Conservation (phyloP, 495 filamentous ascomycete genomes). For the Penicillium lagena region DNA sequence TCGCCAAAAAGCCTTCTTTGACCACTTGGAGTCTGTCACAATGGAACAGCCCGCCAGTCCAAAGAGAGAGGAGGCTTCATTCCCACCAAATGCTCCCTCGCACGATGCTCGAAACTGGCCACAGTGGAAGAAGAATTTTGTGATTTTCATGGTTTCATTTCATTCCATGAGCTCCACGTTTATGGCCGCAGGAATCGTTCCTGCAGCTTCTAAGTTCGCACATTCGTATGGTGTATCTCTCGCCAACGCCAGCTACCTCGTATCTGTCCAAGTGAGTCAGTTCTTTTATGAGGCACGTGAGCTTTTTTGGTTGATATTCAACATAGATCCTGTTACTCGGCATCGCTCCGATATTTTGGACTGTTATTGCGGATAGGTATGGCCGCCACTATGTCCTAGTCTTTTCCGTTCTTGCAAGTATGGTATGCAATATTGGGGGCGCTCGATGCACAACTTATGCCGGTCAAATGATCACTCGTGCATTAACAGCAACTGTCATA, state of each 20-base stretch:
- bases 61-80: too few relatives aligned
- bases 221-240: slow-evolving; percentile 19
- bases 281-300: not conserved
- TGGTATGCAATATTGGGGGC: slow-evolving; percentile 29
- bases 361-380: slow-evolving; percentile 21
- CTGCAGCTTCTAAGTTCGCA: slow-evolving; percentile 21
- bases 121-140: slow-evolving; percentile 24
- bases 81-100: too few relatives aligned
- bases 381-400: slow-evolving; percentile 24
- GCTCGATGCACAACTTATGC: slow-evolving; percentile 24
- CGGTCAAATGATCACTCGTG: slow-evolving; percentile 20
- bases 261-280: slow-evolving; percentile 19
- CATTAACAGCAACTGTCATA: slow-evolving; percentile 23
- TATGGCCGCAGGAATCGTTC: slow-evolving; percentile 30
- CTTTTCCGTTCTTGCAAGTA: slow-evolving; percentile 22
- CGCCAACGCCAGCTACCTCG: slow-evolving; percentile 22
- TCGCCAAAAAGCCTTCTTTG: too few relatives aligned
- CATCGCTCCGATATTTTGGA: slow-evolving; percentile 23
- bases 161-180: slow-evolving; percentile 28
- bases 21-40: too few relatives aligned
- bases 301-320: not conserved
- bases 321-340: slow-evolving; percentile 25
- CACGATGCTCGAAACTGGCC: slow-evolving; percentile 13
- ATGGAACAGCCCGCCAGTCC: too few relatives aligned
- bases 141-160: slow-evolving; percentile 31